Percentiles rank a stretch among this genome's conserved stretches.
These are phyloP conservation scores for Lasiosphaeris hirsuta DNA, from an alignment of 495 filamentous ascomycete genomes.

Conservation along the genomic window DNA sequence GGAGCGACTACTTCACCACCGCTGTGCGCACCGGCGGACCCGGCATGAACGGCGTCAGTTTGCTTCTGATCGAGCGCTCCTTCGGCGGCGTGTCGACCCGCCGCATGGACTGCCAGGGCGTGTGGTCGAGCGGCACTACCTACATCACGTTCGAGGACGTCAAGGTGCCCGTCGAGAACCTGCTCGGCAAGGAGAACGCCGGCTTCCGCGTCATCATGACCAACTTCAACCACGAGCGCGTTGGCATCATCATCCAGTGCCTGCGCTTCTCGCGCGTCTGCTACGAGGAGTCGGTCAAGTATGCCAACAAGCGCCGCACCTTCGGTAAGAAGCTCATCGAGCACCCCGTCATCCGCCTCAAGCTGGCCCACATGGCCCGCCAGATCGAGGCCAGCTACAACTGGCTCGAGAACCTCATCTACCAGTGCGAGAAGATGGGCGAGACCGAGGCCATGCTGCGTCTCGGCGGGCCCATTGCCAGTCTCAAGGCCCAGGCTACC, in stretches of 20 bases:
- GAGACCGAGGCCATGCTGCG: conserved; percentile 95
- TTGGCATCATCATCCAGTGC: conserved; percentile 97
- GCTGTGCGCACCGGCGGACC: conserved; percentile 83
- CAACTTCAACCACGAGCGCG: conserved; percentile 99
- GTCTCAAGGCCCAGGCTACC: conserved; percentile 89
- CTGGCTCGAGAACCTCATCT: conserved; percentile 96
- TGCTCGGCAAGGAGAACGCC: conserved; percentile 96
- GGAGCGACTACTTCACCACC: conserved; percentile 94
- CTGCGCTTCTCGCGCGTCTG: conserved; percentile 93
- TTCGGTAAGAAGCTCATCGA: conserved; percentile 96
- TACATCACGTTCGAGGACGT: conserved; percentile 98
- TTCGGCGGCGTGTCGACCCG: conserved; percentile 82
- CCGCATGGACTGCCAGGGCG: conserved; percentile 97
- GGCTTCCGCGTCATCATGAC: conserved; percentile 99
- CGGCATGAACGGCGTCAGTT: conserved; percentile 87
- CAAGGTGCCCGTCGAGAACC: conserved; percentile 96
- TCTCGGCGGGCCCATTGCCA: conserved; percentile 90
- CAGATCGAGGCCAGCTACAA: conserved; percentile 95
- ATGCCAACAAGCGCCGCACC: conserved; percentile 91
- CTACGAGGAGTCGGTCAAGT: conserved; percentile 94
- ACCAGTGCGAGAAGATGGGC: conserved; percentile 87
- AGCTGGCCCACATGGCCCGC: conserved; percentile 95
- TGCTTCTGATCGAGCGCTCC: conserved; percentile 79
- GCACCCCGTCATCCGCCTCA: conserved; percentile 95
- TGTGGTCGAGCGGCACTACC: conserved; percentile 90